A percentile compares a stretch with the other conserved stretches of the same genome.
Conservation (phyloP, 768 basidiomycete genomes). For the Tulasnella sp. region DNA sequence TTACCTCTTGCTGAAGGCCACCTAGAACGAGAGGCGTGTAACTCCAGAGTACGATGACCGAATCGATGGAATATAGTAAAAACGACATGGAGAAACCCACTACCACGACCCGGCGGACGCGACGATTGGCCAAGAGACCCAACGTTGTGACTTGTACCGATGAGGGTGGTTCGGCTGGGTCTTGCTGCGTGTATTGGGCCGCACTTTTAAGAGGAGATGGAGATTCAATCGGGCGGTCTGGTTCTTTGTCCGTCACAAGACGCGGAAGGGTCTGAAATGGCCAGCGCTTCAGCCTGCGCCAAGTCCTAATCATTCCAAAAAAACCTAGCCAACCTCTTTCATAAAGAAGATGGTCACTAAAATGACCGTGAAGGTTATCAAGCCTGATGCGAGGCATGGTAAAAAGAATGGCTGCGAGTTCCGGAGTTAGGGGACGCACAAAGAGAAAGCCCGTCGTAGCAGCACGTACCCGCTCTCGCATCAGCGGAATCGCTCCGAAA, state of each 20-base stretch:
- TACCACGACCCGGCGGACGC: constrained; percentile 3
- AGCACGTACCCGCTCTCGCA: constrained; percentile 35
- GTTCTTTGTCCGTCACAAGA: background rate
- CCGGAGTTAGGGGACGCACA: background rate
- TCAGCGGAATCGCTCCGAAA: constrained; percentile 45
- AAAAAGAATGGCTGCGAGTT: constrained; percentile 47
- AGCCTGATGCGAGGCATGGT: constrained; percentile 52
- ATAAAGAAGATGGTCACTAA: constrained; percentile 48
- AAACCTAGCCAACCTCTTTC: constrained; percentile 47
- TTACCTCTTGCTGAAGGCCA: constrained; percentile 57
- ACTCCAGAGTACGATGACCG: constrained; percentile 64
- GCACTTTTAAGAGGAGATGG: background rate
- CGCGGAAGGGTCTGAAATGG: background rate
- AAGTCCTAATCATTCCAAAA: background rate
- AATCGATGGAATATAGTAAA: constrained; percentile 56
- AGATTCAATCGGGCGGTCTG: background rate
- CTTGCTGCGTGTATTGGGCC: background rate
- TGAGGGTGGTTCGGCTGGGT: background rate
- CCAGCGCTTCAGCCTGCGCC: background rate
- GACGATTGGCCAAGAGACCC: background rate
- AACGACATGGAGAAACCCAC: constrained; percentile 44
- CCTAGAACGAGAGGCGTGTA: constrained; percentile 57
- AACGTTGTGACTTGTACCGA: background rate
- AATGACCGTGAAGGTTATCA: constrained; percentile 46
- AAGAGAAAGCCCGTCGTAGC: background rate